phyloP scores from a whole-genome alignment of 169 alveolate species.

The Plasmodium yoelii region DNA sequence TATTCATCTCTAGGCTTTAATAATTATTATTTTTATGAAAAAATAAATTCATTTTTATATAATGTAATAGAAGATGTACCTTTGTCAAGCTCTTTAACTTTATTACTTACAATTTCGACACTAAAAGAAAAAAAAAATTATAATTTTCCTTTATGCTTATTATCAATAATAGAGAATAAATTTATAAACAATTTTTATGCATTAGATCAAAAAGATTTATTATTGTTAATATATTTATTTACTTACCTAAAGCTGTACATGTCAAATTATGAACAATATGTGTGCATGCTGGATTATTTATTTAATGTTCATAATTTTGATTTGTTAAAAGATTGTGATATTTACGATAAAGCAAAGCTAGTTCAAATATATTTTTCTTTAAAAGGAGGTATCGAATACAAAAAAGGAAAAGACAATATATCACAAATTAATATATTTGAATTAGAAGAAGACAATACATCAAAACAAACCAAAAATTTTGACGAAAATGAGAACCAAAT shows the following conservation, averaged over 20 bases:
- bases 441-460: no score
- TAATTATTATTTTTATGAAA: conserved; percentile 55
- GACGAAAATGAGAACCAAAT: background rate
- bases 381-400: background rate
- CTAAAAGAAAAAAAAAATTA: conserved; percentile 30
- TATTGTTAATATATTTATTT: conserved; percentile 46
- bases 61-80: conserved; percentile 26
- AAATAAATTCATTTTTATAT: conserved; percentile 38
- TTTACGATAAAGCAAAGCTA: conserved; percentile 31
- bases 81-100: conserved; percentile 27
- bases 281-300: conserved; percentile 45
- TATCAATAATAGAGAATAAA: conserved; percentile 48
- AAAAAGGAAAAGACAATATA: no score
- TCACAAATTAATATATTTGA: no score
- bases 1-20: conserved; percentile 39
- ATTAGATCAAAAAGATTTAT: conserved; percentile 41
- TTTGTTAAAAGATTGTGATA: background rate
- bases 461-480: no score
- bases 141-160: conserved; percentile 65
- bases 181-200: conserved; percentile 42
- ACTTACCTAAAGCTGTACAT: conserved; percentile 50
- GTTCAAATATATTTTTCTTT: conserved; percentile 54
- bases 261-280: conserved; percentile 18
- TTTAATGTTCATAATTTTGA: conserved; percentile 13
- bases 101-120: conserved; percentile 37